phyloP scores from a whole-genome alignment of 257 asterid species.

The Solanum phureja region DNA sequence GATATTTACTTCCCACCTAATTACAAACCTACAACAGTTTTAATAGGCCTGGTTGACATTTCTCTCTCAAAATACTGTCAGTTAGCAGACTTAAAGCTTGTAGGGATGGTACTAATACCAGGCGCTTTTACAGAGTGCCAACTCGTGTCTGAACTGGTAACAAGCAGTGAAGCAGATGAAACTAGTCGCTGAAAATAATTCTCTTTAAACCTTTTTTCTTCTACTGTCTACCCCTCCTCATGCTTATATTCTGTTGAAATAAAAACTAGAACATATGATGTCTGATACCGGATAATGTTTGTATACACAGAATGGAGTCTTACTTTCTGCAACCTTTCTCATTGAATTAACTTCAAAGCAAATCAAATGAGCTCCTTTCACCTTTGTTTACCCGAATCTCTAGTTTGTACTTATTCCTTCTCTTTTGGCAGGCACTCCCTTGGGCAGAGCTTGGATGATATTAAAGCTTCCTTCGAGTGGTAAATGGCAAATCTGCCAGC shows the following conservation, averaged over 20 bases:
- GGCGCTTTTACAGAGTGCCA: neutral
- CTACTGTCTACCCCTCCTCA: neutral
- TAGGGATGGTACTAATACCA: neutral
- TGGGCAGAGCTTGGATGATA: conserved; percentile 85
- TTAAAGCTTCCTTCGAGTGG: conserved; percentile 47
- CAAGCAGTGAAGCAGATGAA: neutral
- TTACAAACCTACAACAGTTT: neutral
- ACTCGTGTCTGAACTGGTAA: neutral
- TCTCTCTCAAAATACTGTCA: neutral
- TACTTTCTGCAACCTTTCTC: neutral
- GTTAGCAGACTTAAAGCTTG: neutral
- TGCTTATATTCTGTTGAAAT: neutral
- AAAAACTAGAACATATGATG: neutral
- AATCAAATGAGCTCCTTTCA: neutral
- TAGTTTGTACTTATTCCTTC: neutral
- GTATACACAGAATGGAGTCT: neutral
- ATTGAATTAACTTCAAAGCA: neutral
- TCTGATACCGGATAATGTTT: neutral
- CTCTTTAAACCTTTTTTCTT: neutral
- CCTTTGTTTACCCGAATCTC: neutral
- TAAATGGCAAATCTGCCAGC: neutral
- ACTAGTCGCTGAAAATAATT: neutral
- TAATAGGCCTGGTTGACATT: neutral
- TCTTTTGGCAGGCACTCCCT: conserved; percentile 54
- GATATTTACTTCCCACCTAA: neutral